These are phyloP conservation scores for Blastocystis sp. DNA, from an alignment of 352 stramenopile genomes.

Conservation along the genomic window DNA sequence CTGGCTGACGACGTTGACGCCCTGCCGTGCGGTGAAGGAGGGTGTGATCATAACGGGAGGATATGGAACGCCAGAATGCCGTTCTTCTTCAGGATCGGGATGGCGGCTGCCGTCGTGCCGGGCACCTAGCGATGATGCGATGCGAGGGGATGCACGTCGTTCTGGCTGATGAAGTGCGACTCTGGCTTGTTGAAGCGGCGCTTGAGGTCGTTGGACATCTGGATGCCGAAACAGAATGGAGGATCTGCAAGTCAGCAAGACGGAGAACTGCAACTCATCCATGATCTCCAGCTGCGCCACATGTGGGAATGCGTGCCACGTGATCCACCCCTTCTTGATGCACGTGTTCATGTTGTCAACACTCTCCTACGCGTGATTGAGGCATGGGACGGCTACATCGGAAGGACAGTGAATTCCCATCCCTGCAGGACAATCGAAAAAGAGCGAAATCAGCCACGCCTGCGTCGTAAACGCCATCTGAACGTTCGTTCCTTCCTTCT, in stretches of 20 bases:
- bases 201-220: slow-evolving; percentile 66
- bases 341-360: slow-evolving; percentile 39
- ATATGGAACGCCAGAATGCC: slow-evolving; percentile 64
- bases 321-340: slow-evolving; percentile 67
- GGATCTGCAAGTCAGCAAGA: slow-evolving; percentile 24
- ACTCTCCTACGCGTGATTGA: slow-evolving; percentile 27
- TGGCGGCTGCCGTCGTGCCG: slow-evolving; percentile 18
- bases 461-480: slow-evolving; percentile 69
- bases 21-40: slow-evolving; percentile 54
- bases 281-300: slow-evolving; percentile 64
- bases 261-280: neutral
- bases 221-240: slow-evolving; percentile 65
- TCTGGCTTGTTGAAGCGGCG: slow-evolving; percentile 56
- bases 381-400: neutral
- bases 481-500: slow-evolving; percentile 30
- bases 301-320: slow-evolving; percentile 65
- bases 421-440: slow-evolving; percentile 56
- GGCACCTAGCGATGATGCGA: slow-evolving; percentile 26
- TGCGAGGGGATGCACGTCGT: neutral
- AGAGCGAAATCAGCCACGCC: slow-evolving; percentile 54
- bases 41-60: neutral
- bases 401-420: slow-evolving; percentile 60
- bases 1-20: slow-evolving; percentile 64
- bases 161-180: slow-evolving; percentile 63
- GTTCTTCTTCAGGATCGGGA: slow-evolving; percentile 67